phyloP scores from a whole-genome alignment of 768 basidiomycete genomes.

The Hydnomerulius pinastri region DNA sequence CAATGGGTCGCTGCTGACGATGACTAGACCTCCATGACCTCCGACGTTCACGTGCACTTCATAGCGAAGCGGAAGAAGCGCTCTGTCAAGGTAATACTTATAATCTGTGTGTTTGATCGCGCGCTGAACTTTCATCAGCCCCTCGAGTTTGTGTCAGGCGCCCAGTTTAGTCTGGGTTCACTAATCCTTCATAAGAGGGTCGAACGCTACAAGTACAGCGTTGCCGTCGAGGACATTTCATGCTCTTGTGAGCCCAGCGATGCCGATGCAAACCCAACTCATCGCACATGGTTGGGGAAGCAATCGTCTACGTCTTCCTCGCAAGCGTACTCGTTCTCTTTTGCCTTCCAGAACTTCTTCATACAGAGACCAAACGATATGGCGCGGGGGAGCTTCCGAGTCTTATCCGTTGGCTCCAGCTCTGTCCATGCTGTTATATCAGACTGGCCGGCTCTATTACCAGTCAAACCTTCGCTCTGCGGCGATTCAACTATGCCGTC shows the following conservation, averaged over 20 bases:
- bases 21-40: conserved; percentile 17
- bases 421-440: conserved; percentile 41
- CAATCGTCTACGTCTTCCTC: conserved; percentile 35
- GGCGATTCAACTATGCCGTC: conserved; percentile 64
- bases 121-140: conserved; percentile 14
- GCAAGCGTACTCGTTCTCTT: conserved; percentile 48
- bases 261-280: conserved; percentile 42
- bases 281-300: conserved; percentile 56
- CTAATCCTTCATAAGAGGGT: conserved; percentile 46
- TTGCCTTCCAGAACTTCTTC: conserved; percentile 43
- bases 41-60: conserved; percentile 15
- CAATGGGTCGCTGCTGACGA: conserved; percentile 4
- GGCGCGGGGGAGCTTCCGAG: conserved; percentile 27
- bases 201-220: conserved; percentile 40
- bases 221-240: conserved; percentile 42
- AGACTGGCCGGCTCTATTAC: conserved; percentile 64
- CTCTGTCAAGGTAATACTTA: conserved; percentile 15
- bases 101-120: background rate
- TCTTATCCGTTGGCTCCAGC: conserved; percentile 37
- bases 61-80: conserved; percentile 19
- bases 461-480: conserved; percentile 8
- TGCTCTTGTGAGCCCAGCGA: conserved; percentile 51
- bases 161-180: conserved; percentile 47
- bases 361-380: conserved; percentile 45
- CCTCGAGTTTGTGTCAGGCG: conserved; percentile 37